Base-by-base conservation (phyloP, 768 basidiomycete species). In the Hygrophoropsis aurantiaca region DNA sequence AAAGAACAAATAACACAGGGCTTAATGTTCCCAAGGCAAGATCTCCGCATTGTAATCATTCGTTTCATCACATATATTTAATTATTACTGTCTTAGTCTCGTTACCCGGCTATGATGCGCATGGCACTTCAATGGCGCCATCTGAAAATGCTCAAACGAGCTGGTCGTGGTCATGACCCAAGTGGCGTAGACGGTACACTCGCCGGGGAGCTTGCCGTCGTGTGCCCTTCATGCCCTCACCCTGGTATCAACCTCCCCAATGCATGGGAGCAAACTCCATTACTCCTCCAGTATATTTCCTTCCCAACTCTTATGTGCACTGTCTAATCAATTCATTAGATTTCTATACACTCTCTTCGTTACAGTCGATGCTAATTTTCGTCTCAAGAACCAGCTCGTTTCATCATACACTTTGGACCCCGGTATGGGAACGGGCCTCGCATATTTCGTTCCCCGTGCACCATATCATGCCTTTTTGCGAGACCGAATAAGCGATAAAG, bases 331-430 rank as follows among this genome's bases (percentile, higher is more conserved):
- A 39, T 34, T 39, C 9, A 1, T 39, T 39, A 67, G 66, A 40
- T 68, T 62, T 59, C 19, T 62, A 4, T 58, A 60, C 32, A 34
- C 20, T 4, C 42, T 59, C 6, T 61, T 62, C 40, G 35, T 68
- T 4, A 58, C 56, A 0, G 57, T 69, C 2, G 66, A 68, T 43
- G 61, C 65, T 2, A 68, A 68, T 48, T 69, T 69, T 45, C 52
- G 62, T 1, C 50, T 68, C 13, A 66, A 64, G 36, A 43, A 52
- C 7, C 40, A 52, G 36, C 55, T 57, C 23, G 58, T 58, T 1
- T 65, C 62, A 10, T 58, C 25, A 11, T 51, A 60, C 7, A 51
- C 55, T 11, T 42, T 42, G 10, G 64, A 68, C 46, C 65, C 66
- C 11, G 54, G 55, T 5, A 54, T 68, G 5, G 61, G 58, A 40